Conservation (phyloP, 1,139 yeast genomes). For the Sugiyamaella paludigena region DNA sequence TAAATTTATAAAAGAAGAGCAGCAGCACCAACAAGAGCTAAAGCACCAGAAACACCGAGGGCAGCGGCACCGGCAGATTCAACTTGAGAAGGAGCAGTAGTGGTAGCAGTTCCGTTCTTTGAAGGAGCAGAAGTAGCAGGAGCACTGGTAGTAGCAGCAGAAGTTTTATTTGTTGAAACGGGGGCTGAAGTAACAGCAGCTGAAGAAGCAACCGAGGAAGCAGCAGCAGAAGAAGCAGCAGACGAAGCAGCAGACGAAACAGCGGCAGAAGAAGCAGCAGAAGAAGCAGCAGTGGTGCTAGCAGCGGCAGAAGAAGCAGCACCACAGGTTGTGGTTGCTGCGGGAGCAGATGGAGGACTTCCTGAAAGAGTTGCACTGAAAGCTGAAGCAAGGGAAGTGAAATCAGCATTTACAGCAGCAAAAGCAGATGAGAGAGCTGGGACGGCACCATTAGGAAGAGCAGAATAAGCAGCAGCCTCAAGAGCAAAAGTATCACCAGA, state of each 20-base stretch:
- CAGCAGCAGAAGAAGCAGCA: slow-evolving; percentile 12
- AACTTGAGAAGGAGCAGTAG: slow-evolving; percentile 15
- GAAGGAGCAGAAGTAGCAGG: slow-evolving; percentile 15
- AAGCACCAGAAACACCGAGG: slow-evolving; percentile 17
- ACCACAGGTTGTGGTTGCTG: slow-evolving; percentile 12
- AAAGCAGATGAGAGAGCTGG: slow-evolving; percentile 14
- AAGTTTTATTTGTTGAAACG: slow-evolving; percentile 5
- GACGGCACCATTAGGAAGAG: slow-evolving; percentile 14
- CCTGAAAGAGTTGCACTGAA: slow-evolving; percentile 14
- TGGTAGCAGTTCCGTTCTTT: slow-evolving; percentile 5
- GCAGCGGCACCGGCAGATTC: slow-evolving; percentile 14
- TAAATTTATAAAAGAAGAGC: slow-evolving; percentile 17
- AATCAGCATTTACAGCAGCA: slow-evolving; percentile 19
- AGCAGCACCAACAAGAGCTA: slow-evolving; percentile 19
- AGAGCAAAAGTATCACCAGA: slow-evolving; percentile 16
- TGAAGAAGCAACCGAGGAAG: slow-evolving; percentile 13
- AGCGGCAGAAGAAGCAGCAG: slow-evolving; percentile 19
- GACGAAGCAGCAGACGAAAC: slow-evolving; percentile 14
- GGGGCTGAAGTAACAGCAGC: slow-evolving; percentile 13
- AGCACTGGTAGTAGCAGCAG: slow-evolving; percentile 13
- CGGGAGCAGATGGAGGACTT: slow-evolving; percentile 14
- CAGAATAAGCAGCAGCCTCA: slow-evolving; percentile 17
- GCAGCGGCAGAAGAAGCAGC: slow-evolving; percentile 14
- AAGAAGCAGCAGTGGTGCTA: slow-evolving; percentile 13
- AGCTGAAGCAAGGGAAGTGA: slow-evolving; percentile 12